phyloP scores from a whole-genome alignment of 2,329 filamentous ascomycete genomes.

The Pseudonectria foliicola region DNA sequence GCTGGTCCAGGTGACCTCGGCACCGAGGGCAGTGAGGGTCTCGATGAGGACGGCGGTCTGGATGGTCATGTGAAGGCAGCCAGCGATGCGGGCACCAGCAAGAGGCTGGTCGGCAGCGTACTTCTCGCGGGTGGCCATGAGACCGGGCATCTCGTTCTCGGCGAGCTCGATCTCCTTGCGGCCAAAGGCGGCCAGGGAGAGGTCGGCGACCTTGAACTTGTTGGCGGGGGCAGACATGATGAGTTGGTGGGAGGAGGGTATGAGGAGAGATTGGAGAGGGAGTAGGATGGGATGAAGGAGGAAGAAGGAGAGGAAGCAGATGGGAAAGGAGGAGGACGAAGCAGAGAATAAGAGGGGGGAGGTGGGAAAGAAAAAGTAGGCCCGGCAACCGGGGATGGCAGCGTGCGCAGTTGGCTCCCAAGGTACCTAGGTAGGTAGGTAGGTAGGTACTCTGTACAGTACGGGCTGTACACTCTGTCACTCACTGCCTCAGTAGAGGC shows the following conservation, averaged over 20 bases:
- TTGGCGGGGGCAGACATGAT: slow-evolving; percentile 72
- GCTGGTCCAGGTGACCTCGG: slow-evolving; percentile 96
- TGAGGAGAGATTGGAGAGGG: slow-evolving; percentile 7
- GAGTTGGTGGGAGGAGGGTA: slow-evolving; percentile 14
- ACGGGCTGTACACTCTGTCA: too few species aligned
- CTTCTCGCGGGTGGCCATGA: slow-evolving; percentile 90
- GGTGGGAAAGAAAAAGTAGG: slow-evolving; percentile 9
- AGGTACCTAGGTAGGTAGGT: too few species aligned
- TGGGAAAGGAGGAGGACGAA: slow-evolving; percentile 11
- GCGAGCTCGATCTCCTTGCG: slow-evolving; percentile 98
- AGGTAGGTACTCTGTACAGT: too few species aligned
- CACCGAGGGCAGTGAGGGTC: slow-evolving; percentile 88
- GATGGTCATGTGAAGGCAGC: slow-evolving; percentile 99
- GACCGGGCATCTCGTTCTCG: slow-evolving; percentile 94
- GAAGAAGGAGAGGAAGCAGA: slow-evolving; percentile 15
- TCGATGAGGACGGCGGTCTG: slow-evolving; percentile 99
- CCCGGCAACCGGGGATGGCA: slow-evolving; percentile 4
- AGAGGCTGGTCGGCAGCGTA: slow-evolving; percentile 92
- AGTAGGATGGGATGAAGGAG: slow-evolving; percentile 14
- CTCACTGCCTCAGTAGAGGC: too few species aligned
- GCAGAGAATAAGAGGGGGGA: slow-evolving; percentile 17
- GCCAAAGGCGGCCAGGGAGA: slow-evolving; percentile 95
- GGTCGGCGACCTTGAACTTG: slow-evolving; percentile 98
- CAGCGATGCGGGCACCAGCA: slow-evolving; percentile 89
- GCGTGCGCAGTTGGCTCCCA: too few species aligned